Evolutionary conservation across 441 rosid species (phyloP).

Genomic region (Theobroma grandiflorum): DNA sequence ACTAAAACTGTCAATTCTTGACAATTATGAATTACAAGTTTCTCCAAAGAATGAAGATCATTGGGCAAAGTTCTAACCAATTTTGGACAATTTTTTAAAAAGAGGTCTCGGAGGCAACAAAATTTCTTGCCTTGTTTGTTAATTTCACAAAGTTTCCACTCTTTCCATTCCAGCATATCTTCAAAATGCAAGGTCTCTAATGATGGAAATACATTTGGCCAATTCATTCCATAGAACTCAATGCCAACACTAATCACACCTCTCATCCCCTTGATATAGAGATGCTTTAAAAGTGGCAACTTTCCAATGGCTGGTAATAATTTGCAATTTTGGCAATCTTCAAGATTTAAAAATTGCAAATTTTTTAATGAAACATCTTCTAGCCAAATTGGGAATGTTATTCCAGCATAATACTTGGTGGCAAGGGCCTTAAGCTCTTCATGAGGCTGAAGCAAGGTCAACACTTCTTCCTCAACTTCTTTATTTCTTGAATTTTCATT

Average conservation of each 20-base stretch:
- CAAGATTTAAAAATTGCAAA: background rate
- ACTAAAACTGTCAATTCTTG: background rate
- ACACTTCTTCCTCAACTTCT: slow-evolving; percentile 3
- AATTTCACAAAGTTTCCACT: slow-evolving; percentile 7
- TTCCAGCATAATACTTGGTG: slow-evolving; percentile 26
- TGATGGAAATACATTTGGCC: slow-evolving; percentile 15
- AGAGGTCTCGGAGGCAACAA: slow-evolving; percentile 13
- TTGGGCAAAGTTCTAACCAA: background rate
- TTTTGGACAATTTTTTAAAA: slow-evolving; percentile 17
- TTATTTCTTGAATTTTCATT: background rate
- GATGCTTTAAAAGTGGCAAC: slow-evolving; percentile 23
- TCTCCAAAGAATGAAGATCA: background rate
- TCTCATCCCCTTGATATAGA: slow-evolving; percentile 25
- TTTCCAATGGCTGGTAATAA: slow-evolving; percentile 28
- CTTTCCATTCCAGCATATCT: slow-evolving; percentile 25
- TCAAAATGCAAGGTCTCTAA: slow-evolving; percentile 26
- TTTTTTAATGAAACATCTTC: slow-evolving; percentile 12
- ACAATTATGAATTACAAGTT: background rate
- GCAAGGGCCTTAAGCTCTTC: slow-evolving; percentile 13
- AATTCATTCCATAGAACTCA: slow-evolving; percentile 24
- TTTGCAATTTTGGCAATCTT: background rate
- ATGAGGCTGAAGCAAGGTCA: slow-evolving; percentile 24
- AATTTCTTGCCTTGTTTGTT: background rate
- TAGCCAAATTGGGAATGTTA: slow-evolving; percentile 27
- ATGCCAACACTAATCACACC: background rate